A percentile compares a stretch with the other conserved stretches of the same genome.
Evolutionary conservation across 306 rosid genomes (phyloP).

Genomic region (Cucurbita argyrosperma): DNA sequence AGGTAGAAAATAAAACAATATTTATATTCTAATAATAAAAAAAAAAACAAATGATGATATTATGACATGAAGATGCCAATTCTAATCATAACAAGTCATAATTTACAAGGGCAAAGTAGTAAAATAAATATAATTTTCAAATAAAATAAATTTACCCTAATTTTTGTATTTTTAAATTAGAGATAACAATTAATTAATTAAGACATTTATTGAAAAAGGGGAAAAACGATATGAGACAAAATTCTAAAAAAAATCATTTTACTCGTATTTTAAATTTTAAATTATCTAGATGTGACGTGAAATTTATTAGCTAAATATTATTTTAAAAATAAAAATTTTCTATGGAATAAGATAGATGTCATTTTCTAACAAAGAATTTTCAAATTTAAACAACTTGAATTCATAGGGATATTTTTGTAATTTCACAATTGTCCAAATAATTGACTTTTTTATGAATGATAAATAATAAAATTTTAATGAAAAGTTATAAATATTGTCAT

Average conservation of each 20-base stretch:
- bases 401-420: neutral
- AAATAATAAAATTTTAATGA: neutral
- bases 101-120: too few species aligned
- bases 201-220: neutral
- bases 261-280: neutral
- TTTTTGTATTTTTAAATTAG: too few species aligned
- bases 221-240: neutral
- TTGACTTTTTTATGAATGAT: neutral
- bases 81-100: too few species aligned
- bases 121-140: too few species aligned
- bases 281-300: neutral
- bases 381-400: conserved; percentile 4
- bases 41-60: too few species aligned
- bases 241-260: neutral
- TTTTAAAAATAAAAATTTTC: neutral
- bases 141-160: too few species aligned
- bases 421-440: neutral
- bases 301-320: neutral
- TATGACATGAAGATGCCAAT: too few species aligned
- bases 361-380: neutral
- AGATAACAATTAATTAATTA: neutral
- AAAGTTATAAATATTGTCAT: neutral
- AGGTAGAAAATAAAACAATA: too few species aligned
- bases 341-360: neutral
- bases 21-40: too few species aligned